phyloP scores from a whole-genome alignment of 2,329 filamentous ascomycete genomes.

The Cladosporium phlei region DNA sequence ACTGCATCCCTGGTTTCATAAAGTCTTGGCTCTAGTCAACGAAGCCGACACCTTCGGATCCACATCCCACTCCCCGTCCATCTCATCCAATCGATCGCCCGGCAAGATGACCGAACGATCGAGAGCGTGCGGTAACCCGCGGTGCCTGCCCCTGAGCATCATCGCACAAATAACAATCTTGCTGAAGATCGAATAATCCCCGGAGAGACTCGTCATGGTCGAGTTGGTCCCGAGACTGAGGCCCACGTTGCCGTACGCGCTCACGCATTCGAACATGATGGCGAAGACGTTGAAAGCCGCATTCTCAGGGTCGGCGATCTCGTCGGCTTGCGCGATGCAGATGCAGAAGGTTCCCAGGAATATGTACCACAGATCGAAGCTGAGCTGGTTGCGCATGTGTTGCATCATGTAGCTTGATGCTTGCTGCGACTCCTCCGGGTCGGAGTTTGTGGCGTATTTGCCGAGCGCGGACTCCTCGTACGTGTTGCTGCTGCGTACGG shows the following conservation, averaged over 20 bases:
- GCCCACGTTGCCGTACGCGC: conserved; percentile 28
- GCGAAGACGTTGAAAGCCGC: conserved; percentile 34
- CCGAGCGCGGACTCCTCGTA: conserved; percentile 67
- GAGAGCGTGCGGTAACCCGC: conserved; percentile 57
- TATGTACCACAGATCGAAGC: conserved; percentile 40
- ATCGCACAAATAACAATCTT: conserved; percentile 60
- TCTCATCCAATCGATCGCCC: no score
- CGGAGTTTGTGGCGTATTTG: conserved; percentile 42
- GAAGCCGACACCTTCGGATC: no score
- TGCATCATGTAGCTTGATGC: conserved; percentile 53
- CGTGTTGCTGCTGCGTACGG: conserved; percentile 64
- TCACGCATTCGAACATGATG: conserved; percentile 38
- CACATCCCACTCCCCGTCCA: no score
- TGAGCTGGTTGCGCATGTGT: conserved; percentile 36
- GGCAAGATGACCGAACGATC: conserved; percentile 63
- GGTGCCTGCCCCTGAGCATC: conserved; percentile 57
- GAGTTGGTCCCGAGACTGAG: conserved; percentile 28
- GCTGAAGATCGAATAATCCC: conserved; percentile 66
- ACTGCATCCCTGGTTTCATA: no score
- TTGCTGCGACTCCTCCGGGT: conserved; percentile 11
- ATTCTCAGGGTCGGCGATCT: conserved; percentile 11
- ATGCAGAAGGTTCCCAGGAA: conserved; percentile 38
- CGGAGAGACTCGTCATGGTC: conserved; percentile 49
- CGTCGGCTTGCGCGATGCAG: conserved; percentile 32
- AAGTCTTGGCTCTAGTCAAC: no score